phyloP scores from a whole-genome alignment of 1,139 yeast genomes.

The Diutina siamensis region DNA sequence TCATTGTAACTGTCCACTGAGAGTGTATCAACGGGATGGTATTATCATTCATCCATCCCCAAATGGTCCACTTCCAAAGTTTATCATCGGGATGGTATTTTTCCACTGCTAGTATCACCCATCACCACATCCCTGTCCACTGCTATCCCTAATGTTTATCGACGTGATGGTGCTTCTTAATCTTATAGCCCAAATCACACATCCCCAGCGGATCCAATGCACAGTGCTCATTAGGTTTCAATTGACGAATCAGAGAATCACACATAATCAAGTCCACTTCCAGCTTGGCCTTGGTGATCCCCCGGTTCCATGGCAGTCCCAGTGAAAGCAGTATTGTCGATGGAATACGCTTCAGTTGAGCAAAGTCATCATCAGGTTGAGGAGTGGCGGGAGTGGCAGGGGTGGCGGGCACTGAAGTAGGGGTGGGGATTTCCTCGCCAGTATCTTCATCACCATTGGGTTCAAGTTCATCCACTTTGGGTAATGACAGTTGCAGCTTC shows the following conservation, averaged over 20 bases:
- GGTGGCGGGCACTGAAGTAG: neutral
- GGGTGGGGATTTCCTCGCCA: too few species aligned
- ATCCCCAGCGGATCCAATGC: slow-evolving; percentile 22
- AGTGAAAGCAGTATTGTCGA: neutral
- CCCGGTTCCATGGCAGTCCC: neutral
- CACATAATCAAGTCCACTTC: slow-evolving; percentile 4
- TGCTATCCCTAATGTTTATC: slow-evolving; percentile 18
- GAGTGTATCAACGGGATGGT: too few species aligned
- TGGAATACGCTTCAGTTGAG: slow-evolving; percentile 4
- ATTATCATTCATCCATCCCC: too few species aligned
- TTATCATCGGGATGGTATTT: too few species aligned
- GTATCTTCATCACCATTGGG: too few species aligned
- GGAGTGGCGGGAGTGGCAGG: neutral
- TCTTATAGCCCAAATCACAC: slow-evolving; percentile 34
- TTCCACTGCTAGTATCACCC: too few species aligned
- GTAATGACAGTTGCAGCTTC: neutral
- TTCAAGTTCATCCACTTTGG: neutral
- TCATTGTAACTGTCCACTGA: too few species aligned
- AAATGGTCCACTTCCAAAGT: too few species aligned
- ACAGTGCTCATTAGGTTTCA: slow-evolving; percentile 7
- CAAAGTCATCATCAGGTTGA: neutral
- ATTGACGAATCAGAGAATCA: neutral
- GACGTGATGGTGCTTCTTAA: slow-evolving; percentile 34
- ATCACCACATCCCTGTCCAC: too few species aligned
- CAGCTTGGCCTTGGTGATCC: too few species aligned